Conservation (phyloP, 805 yeast species). For the Candida xyloterini region DNA sequence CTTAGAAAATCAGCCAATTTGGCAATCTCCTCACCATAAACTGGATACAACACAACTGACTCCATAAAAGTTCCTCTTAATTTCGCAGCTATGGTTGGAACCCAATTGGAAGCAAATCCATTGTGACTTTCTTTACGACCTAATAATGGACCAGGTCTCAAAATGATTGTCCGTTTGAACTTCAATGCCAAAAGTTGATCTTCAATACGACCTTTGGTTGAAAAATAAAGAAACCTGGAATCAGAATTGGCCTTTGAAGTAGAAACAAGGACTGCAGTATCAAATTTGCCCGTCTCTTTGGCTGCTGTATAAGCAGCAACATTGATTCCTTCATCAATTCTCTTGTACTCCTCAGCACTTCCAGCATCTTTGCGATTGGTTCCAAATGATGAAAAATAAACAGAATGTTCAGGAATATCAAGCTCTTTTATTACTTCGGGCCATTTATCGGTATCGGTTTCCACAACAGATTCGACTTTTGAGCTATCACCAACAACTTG, state of each 20-base stretch:
- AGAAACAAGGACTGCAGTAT: slow-evolving; percentile 66
- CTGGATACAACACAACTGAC: slow-evolving; percentile 33
- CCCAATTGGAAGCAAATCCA: not conserved
- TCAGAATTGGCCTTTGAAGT: slow-evolving; percentile 57
- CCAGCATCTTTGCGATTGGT: slow-evolving; percentile 77
- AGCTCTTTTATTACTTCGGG: slow-evolving; percentile 32
- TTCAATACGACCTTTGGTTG: slow-evolving; percentile 76
- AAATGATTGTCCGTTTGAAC: slow-evolving; percentile 69
- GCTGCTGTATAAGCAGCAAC: slow-evolving; percentile 70
- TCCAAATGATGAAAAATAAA: slow-evolving; percentile 66
- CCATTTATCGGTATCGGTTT: slow-evolving; percentile 53
- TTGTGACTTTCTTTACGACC: slow-evolving; percentile 36
- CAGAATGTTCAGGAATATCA: slow-evolving; percentile 35
- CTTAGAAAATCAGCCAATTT: slow-evolving; percentile 35
- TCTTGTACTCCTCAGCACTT: slow-evolving; percentile 61
- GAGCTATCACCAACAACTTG: slow-evolving; percentile 15
- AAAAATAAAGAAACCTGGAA: slow-evolving; percentile 60
- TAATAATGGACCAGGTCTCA: slow-evolving; percentile 72
- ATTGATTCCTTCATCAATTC: slow-evolving; percentile 75
- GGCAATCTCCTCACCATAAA: slow-evolving; percentile 67
- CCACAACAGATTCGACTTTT: slow-evolving; percentile 35
- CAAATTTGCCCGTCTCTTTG: slow-evolving; percentile 56
- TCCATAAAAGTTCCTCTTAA: slow-evolving; percentile 34
- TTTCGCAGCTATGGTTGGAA: slow-evolving; percentile 22
- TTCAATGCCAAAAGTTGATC: slow-evolving; percentile 57